Evolutionary conservation across 768 basidiomycete genomes (phyloP).

Genomic region (Pholiota conissans): DNA sequence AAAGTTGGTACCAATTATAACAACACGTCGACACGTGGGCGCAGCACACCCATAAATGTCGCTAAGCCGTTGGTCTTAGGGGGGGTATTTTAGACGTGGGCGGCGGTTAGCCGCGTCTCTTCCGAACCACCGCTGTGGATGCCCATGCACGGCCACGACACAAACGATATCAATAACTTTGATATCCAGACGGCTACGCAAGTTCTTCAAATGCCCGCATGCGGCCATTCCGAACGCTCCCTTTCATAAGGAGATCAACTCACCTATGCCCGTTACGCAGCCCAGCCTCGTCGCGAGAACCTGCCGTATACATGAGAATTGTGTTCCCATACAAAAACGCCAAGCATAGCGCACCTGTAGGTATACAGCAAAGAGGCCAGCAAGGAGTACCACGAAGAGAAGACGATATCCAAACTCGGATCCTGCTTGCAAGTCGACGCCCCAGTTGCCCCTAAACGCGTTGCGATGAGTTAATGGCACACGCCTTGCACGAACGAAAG

Average conservation of each 20-base stretch:
- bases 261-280: constrained; percentile 78
- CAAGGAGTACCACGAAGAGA: constrained; percentile 81
- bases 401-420: constrained; percentile 83
- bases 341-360: constrained; percentile 57
- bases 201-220: neutral
- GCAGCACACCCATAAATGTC: neutral
- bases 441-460: constrained; percentile 74
- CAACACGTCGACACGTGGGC: neutral
- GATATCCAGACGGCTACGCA: neutral
- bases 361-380: constrained; percentile 81
- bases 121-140: neutral
- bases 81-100: neutral
- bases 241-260: constrained; percentile 15
- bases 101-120: neutral
- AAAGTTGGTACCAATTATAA: neutral
- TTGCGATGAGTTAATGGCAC: constrained; percentile 6
- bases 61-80: neutral
- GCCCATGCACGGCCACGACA: neutral
- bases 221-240: neutral
- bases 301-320: constrained; percentile 31
- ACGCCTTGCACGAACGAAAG: constrained; percentile 1
- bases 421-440: constrained; percentile 87
- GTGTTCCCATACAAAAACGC: neutral
- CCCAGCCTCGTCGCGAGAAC: constrained; percentile 80
- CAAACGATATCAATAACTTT: neutral